Evolutionary conservation across 2,329 filamentous ascomycete genomes (phyloP).

Genomic region (Alternaria novae-zelandiae): DNA sequence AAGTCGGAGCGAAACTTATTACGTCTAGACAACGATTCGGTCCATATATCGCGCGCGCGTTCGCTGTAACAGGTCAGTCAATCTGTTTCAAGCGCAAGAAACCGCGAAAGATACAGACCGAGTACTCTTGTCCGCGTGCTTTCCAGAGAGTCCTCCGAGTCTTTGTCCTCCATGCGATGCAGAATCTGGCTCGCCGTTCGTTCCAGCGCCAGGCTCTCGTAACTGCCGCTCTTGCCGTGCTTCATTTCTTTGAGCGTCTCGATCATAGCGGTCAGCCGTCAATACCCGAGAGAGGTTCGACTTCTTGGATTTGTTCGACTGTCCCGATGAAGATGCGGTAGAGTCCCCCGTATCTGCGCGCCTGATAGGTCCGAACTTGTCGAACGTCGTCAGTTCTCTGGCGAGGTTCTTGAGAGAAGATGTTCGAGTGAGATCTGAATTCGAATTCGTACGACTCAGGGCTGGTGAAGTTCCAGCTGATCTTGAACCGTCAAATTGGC

Average conservation of each 20-base stretch:
- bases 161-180: conserved; percentile 44
- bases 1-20: conserved; percentile 44
- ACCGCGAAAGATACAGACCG: conserved; percentile 19
- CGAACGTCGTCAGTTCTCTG: background rate
- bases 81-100: background rate
- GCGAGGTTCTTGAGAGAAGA: conserved; percentile 1
- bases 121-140: conserved; percentile 41
- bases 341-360: conserved; percentile 15
- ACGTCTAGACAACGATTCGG: conserved; percentile 44
- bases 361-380: conserved; percentile 11
- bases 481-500: conserved; percentile 32
- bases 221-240: conserved; percentile 37
- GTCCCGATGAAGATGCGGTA: conserved; percentile 7
- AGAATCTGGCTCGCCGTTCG: conserved; percentile 40
- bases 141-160: conserved; percentile 43
- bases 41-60: conserved; percentile 46
- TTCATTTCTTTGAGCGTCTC: conserved; percentile 45
- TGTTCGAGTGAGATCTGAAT: conserved; percentile 5
- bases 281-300: conserved; percentile 15
- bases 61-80: conserved; percentile 27
- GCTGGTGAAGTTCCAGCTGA: conserved; percentile 19
- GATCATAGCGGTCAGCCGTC: conserved; percentile 33
- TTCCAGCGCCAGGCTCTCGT: conserved; percentile 39
- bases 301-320: conserved; percentile 8
- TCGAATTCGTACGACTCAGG: conserved; percentile 18